phyloP scores from a whole-genome alignment of 2,329 filamentous ascomycete species.

The Aureobasidium sp. region DNA sequence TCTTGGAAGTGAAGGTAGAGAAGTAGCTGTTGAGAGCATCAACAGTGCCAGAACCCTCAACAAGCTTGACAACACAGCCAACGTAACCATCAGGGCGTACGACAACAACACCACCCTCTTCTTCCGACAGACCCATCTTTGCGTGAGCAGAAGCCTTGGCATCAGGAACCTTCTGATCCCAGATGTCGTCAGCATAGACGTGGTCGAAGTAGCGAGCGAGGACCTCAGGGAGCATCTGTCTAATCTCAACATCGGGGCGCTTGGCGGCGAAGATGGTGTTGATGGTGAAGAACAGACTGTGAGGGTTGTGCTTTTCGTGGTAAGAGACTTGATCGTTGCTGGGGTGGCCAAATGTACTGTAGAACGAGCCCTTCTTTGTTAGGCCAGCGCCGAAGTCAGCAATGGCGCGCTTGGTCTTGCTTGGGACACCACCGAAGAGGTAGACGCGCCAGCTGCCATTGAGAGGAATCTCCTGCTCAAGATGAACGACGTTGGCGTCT shows the following conservation, averaged over 20 bases:
- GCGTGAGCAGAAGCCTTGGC: slow-evolving; percentile 69
- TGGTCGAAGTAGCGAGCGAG: slow-evolving; percentile 71
- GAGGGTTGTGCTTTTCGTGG: slow-evolving; percentile 77
- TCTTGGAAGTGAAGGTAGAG: slow-evolving; percentile 59
- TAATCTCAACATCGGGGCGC: slow-evolving; percentile 61
- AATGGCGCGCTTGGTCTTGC: slow-evolving; percentile 53
- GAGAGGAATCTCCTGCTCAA: slow-evolving; percentile 81
- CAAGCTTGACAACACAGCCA: slow-evolving; percentile 62
- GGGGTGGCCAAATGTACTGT: slow-evolving; percentile 52
- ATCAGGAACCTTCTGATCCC: slow-evolving; percentile 60
- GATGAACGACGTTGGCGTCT: slow-evolving; percentile 80
- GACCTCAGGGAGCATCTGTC: slow-evolving; percentile 57
- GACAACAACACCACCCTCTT: slow-evolving; percentile 69
- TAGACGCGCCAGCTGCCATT: slow-evolving; percentile 86
- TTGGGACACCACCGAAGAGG: slow-evolving; percentile 67
- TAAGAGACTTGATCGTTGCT: slow-evolving; percentile 58
- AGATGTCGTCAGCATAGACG: slow-evolving; percentile 77
- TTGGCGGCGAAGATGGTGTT: slow-evolving; percentile 64
- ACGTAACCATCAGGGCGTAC: slow-evolving; percentile 85
- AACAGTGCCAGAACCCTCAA: slow-evolving; percentile 67
- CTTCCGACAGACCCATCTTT: slow-evolving; percentile 72
- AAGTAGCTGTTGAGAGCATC: slow-evolving; percentile 84
- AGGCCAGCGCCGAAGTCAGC: slow-evolving; percentile 60
- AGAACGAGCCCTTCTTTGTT: slow-evolving; percentile 61
- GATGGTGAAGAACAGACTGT: slow-evolving; percentile 72